Conservation (phyloP, 129 eudicot species). For the Escallonia herrerae region DNA sequence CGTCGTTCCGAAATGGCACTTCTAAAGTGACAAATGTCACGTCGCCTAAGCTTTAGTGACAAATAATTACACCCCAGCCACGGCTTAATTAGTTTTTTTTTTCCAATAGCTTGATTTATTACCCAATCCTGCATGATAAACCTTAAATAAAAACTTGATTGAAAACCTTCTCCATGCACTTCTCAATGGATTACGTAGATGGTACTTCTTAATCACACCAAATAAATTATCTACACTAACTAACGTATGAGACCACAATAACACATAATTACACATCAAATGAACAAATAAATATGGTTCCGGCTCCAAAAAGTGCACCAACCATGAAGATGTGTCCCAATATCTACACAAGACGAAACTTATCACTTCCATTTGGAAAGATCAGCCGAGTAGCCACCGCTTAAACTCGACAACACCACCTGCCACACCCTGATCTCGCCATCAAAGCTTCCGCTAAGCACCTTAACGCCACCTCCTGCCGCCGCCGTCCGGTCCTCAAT, state of each 20-base stretch:
- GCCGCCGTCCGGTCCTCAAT: neutral
- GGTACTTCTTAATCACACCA: neutral
- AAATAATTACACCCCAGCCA: too few relatives aligned
- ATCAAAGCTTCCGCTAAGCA: slow-evolving; percentile 40
- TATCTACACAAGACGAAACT: too few relatives aligned
- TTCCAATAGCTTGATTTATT: too few relatives aligned
- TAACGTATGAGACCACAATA: neutral
- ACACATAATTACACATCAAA: neutral
- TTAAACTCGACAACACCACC: slow-evolving; percentile 26
- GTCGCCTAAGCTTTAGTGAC: too few relatives aligned
- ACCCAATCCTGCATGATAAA: too few relatives aligned
- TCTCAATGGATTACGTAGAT: too few relatives aligned
- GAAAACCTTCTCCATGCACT: too few relatives aligned
- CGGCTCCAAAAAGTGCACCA: neutral
- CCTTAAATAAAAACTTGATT: too few relatives aligned
- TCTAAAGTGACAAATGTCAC: too few relatives aligned
- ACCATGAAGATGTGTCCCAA: neutral
- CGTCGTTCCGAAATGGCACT: too few relatives aligned
- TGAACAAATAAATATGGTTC: neutral
- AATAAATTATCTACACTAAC: neutral
- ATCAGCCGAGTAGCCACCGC: slow-evolving; percentile 18
- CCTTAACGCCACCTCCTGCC: slow-evolving; percentile 12
- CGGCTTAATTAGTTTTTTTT: too few relatives aligned
- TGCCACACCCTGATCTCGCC: slow-evolving; percentile 43
- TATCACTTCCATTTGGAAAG: neutral